Base-by-base conservation (phyloP, 2,329 filamentous ascomycete species). In the Apiospora saccharicola region DNA sequence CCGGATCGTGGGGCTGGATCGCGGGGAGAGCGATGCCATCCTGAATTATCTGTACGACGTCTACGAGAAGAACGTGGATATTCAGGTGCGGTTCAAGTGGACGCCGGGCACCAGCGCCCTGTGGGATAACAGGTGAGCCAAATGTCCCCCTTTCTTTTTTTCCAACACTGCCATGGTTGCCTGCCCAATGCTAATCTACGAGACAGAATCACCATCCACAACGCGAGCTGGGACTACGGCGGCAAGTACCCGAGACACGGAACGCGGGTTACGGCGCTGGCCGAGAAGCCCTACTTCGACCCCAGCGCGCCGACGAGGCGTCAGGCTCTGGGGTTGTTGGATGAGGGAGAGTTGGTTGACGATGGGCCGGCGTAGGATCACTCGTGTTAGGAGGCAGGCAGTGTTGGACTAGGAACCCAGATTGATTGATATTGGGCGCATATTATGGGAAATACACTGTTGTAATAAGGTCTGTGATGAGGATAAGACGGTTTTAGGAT, bases 171-270 rank as follows among this genome's bases (percentile, higher is more conserved):
- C n/a, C n/a, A n/a, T n/a, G n/a, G n/a, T n/a, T n/a, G n/a, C n/a
- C n/a, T n/a, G n/a, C n/a, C n/a, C n/a, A n/a, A n/a, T 64, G 5
- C 71, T 74, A 5, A 74, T 43, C 26, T 6, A 70, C 19, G 2
- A 2, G 2, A 22, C 46, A 90, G 90, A 51, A 91, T 93, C 72
- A 93, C 92, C 0, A 93, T 93, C 49, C 91, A 94, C 76, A 93
- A 93, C 74, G 92, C 91, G 0, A 91, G 89, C 76, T 94, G 91
- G 91, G 91, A 94, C 75, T 94, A 94, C 77, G 91, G 89, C 46
- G 90, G 90, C 1, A 86, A 83, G 26, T 85, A 93, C 78, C 90
- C 92, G 0, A 85, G 92, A 51, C 92, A 94, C 79, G 92, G 92
- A 2, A 94, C 92, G 0, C 85, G 93, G 41, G 92, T 94, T 4